These are phyloP conservation scores for Pseudodiploospora longispora DNA, from an alignment of 2,329 filamentous ascomycete species.

Conservation along the genomic window DNA sequence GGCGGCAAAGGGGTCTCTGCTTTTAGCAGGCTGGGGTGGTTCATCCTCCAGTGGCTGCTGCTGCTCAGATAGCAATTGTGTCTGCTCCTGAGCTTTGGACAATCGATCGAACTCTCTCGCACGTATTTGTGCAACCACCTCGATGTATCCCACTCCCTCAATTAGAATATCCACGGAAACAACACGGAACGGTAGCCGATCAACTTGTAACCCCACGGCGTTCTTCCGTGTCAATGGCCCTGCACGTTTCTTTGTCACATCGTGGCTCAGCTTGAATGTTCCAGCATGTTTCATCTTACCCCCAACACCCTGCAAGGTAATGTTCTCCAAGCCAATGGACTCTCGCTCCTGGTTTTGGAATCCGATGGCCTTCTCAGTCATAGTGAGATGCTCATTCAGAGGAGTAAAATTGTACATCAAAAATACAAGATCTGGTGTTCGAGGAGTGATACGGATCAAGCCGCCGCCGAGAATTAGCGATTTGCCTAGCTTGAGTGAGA, in stretches of 20 bases:
- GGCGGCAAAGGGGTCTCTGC: conserved; percentile 15
- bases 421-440: conserved; percentile 51
- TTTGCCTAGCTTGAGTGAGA: conserved; percentile 64
- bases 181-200: conserved; percentile 69
- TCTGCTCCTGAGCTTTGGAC: conserved; percentile 13
- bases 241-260: conserved; percentile 73
- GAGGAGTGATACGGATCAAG: conserved; percentile 78
- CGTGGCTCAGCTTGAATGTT: conserved; percentile 64
- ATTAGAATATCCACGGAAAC: conserved; percentile 78
- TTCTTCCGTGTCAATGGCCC: conserved; percentile 61
- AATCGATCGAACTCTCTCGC: conserved; percentile 34
- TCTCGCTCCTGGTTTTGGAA: conserved; percentile 59
- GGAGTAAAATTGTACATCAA: conserved; percentile 84
- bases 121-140: conserved; percentile 75
- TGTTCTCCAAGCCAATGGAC: conserved; percentile 50
- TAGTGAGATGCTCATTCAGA: conserved; percentile 66
- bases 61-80: not conserved
- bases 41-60: too few relatives aligned
- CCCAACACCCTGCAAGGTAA: conserved; percentile 51
- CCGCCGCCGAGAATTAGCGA: conserved; percentile 74
- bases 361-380: conserved; percentile 68
- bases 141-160: conserved; percentile 90
- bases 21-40: not conserved
- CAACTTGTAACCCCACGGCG: conserved; percentile 55
- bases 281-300: conserved; percentile 62